Evolutionary conservation across 306 rosid species (phyloP), one percentile per base, ranked within the genome.

Genomic region (Lathyrus sativus): DNA sequence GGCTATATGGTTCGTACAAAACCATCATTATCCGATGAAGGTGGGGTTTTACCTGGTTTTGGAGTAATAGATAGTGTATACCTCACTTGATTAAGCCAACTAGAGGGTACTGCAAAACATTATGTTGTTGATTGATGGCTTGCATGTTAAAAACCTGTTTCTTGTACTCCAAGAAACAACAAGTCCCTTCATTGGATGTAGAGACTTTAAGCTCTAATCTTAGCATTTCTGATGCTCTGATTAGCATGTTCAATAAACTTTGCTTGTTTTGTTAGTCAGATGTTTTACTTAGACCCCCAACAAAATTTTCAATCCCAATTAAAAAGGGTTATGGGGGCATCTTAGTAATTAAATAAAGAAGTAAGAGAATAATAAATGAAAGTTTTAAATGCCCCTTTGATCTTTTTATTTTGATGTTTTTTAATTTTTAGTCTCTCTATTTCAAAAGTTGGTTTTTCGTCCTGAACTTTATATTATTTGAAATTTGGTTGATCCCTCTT

Each of bases 1-100:
- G 98, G 98, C 54, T 88, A 88, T 79, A 77, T 92, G 79, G 80
- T 92, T 88, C 88, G 98, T 45, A 92, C 98, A 15, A 92, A 92
- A 84, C 45, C 73, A 77, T 76, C 96, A 8, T 85, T 96, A 37
- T 90, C 98, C 9, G 82, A 92, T 82, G 98, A 90, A 87, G 96
- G 96, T 65, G 96, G 98, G 7, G 91, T 90, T 69, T 96, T 89
- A 11, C 91, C 96, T 50, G 96, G 98, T 69, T 92, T 85, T 77
- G 95, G 91, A 5, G 96, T 92, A 18, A 62, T 92, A 38, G 96
- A 92, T 72, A 86, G 96, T 74, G 45, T 89, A 41, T 89, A 88
- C 84, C 76, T 92, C 50, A 79, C 76, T 17, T 83, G 79, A 86
- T 1, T 59, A 59, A 59, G 31, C 63, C 28, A 33, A 31, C 50